A percentile compares a stretch with the other conserved stretches of the same genome.
These are phyloP conservation scores for Calonectria henricotiae DNA, from an alignment of 2,329 filamentous ascomycete species.

Conservation along the genomic window DNA sequence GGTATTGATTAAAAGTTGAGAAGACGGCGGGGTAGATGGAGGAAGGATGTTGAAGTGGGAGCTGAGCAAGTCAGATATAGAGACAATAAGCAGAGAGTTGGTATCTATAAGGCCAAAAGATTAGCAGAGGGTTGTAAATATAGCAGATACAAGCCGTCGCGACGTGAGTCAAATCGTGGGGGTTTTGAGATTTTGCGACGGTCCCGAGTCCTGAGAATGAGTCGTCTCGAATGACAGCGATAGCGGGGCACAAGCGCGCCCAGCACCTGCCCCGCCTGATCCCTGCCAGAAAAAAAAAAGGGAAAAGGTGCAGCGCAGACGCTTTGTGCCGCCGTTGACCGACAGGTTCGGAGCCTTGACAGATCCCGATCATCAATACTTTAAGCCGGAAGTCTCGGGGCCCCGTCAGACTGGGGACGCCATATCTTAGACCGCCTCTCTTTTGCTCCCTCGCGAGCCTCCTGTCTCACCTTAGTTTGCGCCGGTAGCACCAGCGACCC, in stretches of 20 bases:
- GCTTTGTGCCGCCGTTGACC: constrained; percentile 52
- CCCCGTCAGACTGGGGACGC: constrained; percentile 5
- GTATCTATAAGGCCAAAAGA: constrained; percentile 3
- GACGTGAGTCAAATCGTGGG: constrained; percentile 42
- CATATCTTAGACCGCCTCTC: constrained; percentile 16
- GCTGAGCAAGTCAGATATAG: constrained; percentile 5
- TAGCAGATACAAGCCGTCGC: constrained; percentile 8
- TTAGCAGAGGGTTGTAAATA: constrained; percentile 11
- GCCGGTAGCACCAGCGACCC: constrained; percentile 6
- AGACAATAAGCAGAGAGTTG: not conserved
- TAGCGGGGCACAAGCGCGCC: constrained; percentile 48
- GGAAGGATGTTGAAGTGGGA: not conserved
- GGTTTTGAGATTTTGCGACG: constrained; percentile 38
- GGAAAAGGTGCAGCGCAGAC: constrained; percentile 20
- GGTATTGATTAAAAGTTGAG: constrained; percentile 29
- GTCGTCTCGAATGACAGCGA: constrained; percentile 43
- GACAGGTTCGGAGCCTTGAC: constrained; percentile 41
- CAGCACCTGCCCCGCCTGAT: constrained; percentile 51
- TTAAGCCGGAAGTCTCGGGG: constrained; percentile 27
- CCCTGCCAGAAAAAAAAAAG: constrained; percentile 44
- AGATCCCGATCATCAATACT: constrained; percentile 18
- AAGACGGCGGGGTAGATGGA: constrained; percentile 29
- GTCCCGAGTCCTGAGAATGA: constrained; percentile 41
- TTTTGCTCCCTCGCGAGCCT: not conserved
- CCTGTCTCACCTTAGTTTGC: not conserved